Conservation (phyloP, 768 basidiomycete genomes). For the Auriculariales sp. region DNA sequence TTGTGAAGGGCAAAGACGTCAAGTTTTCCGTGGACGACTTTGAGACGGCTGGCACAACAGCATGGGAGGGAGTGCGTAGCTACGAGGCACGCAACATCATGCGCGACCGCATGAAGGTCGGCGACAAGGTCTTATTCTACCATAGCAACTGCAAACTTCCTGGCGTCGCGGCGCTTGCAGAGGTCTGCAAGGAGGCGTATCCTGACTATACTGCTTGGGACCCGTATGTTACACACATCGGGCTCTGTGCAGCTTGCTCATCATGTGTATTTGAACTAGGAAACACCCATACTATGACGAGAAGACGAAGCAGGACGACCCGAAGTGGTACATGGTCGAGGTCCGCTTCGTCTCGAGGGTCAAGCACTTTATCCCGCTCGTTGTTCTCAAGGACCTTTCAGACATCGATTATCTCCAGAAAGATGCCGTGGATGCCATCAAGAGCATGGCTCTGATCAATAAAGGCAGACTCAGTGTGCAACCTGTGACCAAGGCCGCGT, state of each 20-base stretch:
- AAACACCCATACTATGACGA: conserved; percentile 14
- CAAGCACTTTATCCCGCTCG: conserved; percentile 60
- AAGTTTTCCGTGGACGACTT: conserved; percentile 88
- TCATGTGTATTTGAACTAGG: background rate
- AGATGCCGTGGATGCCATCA: conserved; percentile 45
- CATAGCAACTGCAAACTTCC: conserved; percentile 78
- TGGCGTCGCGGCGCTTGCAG: conserved; percentile 69
- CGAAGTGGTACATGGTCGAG: conserved; percentile 92
- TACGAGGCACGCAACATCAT: conserved; percentile 73
- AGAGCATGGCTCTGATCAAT: conserved; percentile 69
- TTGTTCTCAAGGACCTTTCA: conserved; percentile 51
- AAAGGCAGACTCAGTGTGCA: conserved; percentile 83
- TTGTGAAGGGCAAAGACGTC: conserved; percentile 80
- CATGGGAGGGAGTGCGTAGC: conserved; percentile 84
- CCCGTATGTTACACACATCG: conserved; percentile 31
- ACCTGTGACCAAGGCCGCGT: conserved; percentile 51
- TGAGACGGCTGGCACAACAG: conserved; percentile 44
- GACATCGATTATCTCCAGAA: conserved; percentile 54
- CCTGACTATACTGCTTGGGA: conserved; percentile 95
- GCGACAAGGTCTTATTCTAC: conserved; percentile 75
- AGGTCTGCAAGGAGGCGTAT: conserved; percentile 76
- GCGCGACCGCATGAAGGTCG: conserved; percentile 54
- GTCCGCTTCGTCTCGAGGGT: conserved; percentile 51
- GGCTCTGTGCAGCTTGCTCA: background rate
- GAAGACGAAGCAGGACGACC: conserved; percentile 66